Evolutionary conservation across 495 filamentous ascomycete species (phyloP).

Genomic region (Xylaria intraflava): DNA sequence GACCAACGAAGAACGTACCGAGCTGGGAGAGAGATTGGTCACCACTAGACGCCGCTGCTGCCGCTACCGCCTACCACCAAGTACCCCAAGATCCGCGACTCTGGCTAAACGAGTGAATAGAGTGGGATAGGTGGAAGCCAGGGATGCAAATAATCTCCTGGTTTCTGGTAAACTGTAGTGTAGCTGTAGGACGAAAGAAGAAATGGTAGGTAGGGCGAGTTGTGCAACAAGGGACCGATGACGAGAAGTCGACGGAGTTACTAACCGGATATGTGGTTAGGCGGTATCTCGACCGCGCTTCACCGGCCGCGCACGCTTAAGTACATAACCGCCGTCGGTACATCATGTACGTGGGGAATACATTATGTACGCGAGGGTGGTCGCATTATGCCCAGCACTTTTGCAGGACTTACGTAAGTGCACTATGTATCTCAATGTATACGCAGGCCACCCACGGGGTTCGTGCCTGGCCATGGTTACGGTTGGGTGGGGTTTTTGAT

Average conservation of each 20-base stretch:
- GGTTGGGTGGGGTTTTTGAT: too few relatives aligned
- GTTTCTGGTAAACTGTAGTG: neutral
- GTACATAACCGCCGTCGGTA: too few relatives aligned
- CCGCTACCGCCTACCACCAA: neutral
- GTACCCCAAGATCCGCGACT: conserved; percentile 1
- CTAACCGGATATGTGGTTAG: too few relatives aligned
- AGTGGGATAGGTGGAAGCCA: conserved; percentile 10
- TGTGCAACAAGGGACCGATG: neutral
- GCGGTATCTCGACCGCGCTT: too few relatives aligned
- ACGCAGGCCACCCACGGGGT: too few relatives aligned
- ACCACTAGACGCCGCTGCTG: neutral
- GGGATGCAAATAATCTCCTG: neutral
- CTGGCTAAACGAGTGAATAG: conserved; percentile 5
- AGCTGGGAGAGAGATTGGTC: neutral
- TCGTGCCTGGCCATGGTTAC: too few relatives aligned
- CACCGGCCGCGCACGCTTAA: too few relatives aligned
- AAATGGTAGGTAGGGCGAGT: neutral
- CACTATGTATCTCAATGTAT: too few relatives aligned
- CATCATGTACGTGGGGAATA: neutral
- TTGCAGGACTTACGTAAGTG: too few relatives aligned
- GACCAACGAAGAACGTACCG: neutral
- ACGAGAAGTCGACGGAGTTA: neutral
- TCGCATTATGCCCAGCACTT: too few relatives aligned
- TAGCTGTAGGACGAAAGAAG: neutral
- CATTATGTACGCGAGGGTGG: too few relatives aligned